Evolutionary conservation across 768 basidiomycete genomes (phyloP).

Genomic region (Strobilomyces dryophilus): DNA sequence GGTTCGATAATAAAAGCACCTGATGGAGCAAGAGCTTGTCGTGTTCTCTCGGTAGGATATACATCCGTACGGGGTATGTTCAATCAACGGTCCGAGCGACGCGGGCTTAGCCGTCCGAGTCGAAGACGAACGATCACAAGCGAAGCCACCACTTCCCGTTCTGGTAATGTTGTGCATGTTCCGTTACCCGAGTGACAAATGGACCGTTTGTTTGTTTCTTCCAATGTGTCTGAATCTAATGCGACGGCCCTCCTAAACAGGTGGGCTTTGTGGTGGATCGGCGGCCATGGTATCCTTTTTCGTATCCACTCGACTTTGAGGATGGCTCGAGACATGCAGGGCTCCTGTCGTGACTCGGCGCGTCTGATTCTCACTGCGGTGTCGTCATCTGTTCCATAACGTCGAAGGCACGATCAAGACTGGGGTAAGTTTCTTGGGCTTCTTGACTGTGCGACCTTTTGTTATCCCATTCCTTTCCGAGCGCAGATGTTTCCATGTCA

Average conservation of each 20-base stretch:
- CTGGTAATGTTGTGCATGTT: slow-evolving; percentile 11
- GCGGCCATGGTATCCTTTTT: background rate
- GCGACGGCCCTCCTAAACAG: background rate
- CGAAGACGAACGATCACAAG: background rate
- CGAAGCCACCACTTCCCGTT: background rate
- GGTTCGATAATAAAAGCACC: slow-evolving; percentile 25
- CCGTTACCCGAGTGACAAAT: slow-evolving; percentile 3
- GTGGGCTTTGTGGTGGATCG: background rate
- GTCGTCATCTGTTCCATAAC: slow-evolving; percentile 19
- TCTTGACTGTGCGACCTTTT: background rate
- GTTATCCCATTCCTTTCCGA: slow-evolving; percentile 8
- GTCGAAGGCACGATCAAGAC: background rate
- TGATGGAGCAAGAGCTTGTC: slow-evolving; percentile 76
- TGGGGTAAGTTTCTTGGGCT: slow-evolving; percentile 7
- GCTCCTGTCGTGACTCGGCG: slow-evolving; percentile 5
- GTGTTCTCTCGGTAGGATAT: slow-evolving; percentile 68
- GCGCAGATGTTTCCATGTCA: background rate
- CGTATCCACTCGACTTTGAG: slow-evolving; percentile 10
- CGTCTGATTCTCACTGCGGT: background rate
- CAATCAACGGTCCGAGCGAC: background rate
- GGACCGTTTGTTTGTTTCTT: background rate
- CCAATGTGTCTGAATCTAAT: background rate
- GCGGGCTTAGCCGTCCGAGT: too few relatives aligned
- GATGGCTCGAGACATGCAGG: background rate
- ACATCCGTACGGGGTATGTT: slow-evolving; percentile 41